Percentiles rank a stretch among this genome's conserved stretches.
phyloP scores from a whole-genome alignment of 192 early-diverging fungal genomes.

The Backusella tarrabulga region DNA sequence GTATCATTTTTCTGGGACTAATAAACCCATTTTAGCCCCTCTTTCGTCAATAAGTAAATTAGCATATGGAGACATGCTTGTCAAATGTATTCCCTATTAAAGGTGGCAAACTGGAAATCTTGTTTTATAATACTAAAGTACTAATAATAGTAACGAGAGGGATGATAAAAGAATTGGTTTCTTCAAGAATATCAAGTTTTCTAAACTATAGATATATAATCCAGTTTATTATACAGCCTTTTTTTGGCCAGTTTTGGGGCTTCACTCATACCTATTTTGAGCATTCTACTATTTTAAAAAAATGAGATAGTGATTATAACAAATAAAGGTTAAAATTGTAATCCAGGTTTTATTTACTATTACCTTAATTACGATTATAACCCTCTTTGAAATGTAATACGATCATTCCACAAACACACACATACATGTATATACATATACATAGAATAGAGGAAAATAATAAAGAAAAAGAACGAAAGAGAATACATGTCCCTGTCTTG shows the following conservation, averaged over 20 bases:
- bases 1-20: background rate
- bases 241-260: background rate
- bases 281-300: background rate
- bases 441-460: no score
- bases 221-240: background rate
- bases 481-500: background rate
- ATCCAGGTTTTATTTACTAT: background rate
- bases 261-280: background rate
- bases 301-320: background rate
- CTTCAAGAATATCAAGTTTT: background rate
- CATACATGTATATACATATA: background rate
- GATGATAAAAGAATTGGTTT: background rate
- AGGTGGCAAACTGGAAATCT: background rate
- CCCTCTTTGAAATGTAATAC: background rate
- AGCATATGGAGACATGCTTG: background rate
- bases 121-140: background rate
- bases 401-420: background rate
- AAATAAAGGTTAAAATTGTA: background rate
- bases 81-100: background rate
- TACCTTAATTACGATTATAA: background rate
- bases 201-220: background rate
- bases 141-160: background rate
- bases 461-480: background rate
- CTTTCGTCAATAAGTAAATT: background rate
- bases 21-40: background rate